phyloP scores from a whole-genome alignment of 306 rosid species.

The Gastrolobium bilobum region DNA sequence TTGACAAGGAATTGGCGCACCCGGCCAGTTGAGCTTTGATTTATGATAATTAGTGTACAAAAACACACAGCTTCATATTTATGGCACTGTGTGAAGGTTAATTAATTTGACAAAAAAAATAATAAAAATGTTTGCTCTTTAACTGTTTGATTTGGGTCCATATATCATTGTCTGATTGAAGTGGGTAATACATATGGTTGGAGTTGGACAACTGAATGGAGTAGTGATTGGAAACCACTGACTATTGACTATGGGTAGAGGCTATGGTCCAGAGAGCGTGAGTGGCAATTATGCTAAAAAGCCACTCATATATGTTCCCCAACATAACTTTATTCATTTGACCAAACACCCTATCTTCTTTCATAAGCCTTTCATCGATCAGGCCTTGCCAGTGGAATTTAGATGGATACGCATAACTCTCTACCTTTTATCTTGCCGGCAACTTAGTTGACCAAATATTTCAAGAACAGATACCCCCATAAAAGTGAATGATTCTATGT shows the following conservation, averaged over 20 bases:
- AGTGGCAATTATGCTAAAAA: constrained; percentile 46
- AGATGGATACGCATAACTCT: constrained; percentile 35
- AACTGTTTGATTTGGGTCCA: constrained; percentile 34
- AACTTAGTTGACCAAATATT: constrained; percentile 27
- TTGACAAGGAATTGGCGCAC: constrained; percentile 2
- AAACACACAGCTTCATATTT: not conserved
- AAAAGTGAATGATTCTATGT: not conserved
- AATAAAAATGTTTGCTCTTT: not conserved
- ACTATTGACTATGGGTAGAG: constrained; percentile 24
- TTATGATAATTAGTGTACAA: not conserved
- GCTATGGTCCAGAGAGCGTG: constrained; percentile 46
- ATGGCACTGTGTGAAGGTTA: not conserved
- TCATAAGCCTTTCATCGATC: not conserved
- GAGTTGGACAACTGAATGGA: constrained; percentile 25
- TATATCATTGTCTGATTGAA: constrained; percentile 20
- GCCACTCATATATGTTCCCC: constrained; percentile 48
- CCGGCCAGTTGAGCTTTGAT: not conserved
- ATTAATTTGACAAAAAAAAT: no score
- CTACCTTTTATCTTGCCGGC: constrained; percentile 40
- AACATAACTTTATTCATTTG: constrained; percentile 45
- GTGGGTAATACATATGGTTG: constrained; percentile 14
- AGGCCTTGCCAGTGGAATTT: constrained; percentile 26
- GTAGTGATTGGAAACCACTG: constrained; percentile 24
- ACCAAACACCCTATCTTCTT: constrained; percentile 43
- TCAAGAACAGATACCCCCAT: not conserved